Base-by-base conservation (phyloP, 2,329 filamentous ascomycete species). In the Stachybotrys chlorohalonatus region DNA sequence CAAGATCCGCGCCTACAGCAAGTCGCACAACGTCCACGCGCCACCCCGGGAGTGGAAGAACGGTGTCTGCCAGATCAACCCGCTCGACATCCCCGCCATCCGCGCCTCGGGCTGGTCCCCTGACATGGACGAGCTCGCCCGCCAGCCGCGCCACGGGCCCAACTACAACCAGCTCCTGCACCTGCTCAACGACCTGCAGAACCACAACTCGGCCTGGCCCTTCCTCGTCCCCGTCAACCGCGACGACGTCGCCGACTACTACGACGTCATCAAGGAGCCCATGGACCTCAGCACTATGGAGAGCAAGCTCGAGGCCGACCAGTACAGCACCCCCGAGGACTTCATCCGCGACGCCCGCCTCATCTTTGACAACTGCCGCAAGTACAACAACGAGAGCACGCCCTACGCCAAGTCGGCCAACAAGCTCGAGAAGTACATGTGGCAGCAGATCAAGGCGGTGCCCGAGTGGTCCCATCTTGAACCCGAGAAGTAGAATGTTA, bases 261-360 rank as follows among this genome's bases (percentile, higher is more conserved):
- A 97, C 75, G 90, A 96, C 56, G 92, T 97, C 57, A 99, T 99
- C 76, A 92, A 92, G 67, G 89, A 96, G 69, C 94, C 94, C 42
- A 99, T 99, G 94, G 94, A 96, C 67, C 78, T 96, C 51, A 86
- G 83, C 51, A 96, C 92, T 17, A 97, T 99, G 93, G 94, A 97
- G 71, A 85, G 84, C 62, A 95, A 95, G 72, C 86, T 96, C 59
- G 92, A 97, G 66, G 90, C 90, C 46, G 94, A 97, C 71, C 83
- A 93, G 65, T 99, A 99, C 67, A 82, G 85, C 15, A 91, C 84
- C 0, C 93, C 94, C 0, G 91, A 97, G 66, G 94, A 97, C 64
- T 96, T 99, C 63, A 85, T 93, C 73, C 83, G 81, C 59, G 94
- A 99, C 68, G 89, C 92, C 9, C 86, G 85, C 66, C 82, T 97